phyloP scores from a whole-genome alignment of 2,329 filamentous ascomycete genomes.

The Ophiostoma tasmaniense region DNA sequence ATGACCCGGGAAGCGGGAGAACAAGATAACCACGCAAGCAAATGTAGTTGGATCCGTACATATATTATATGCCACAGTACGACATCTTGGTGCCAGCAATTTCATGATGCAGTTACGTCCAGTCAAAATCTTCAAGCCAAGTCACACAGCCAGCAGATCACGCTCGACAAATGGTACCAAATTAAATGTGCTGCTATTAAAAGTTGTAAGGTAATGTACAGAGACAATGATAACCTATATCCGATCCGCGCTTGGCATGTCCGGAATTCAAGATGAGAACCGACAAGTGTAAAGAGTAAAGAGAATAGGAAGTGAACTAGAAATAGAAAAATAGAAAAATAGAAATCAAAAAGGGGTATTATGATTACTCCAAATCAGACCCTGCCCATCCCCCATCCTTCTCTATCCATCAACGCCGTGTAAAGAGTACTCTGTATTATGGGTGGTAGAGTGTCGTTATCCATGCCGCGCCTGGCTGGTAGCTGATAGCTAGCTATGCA shows the following conservation, averaged over 20 bases:
- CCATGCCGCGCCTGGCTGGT: background rate
- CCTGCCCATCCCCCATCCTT: background rate
- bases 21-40: background rate
- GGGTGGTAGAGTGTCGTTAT: background rate
- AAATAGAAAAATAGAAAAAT: background rate
- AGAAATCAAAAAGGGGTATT: slow-evolving; percentile 9
- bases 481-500: background rate
- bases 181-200: background rate
- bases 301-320: too few species aligned
- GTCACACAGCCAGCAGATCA: background rate
- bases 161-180: background rate
- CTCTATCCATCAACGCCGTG: slow-evolving; percentile 6
- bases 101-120: background rate
- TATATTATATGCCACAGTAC: background rate
- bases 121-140: background rate
- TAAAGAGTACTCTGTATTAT: background rate
- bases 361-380: slow-evolving; percentile 1
- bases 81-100: background rate
- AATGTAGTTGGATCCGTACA: slow-evolving; percentile 6
- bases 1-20: background rate
- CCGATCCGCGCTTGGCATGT: background rate
- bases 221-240: background rate
- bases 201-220: background rate
- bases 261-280: background rate
- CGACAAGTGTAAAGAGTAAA: background rate